phyloP scores from a whole-genome alignment of 1,284 basidiomycete species.

The Pseudozyma pruni region DNA sequence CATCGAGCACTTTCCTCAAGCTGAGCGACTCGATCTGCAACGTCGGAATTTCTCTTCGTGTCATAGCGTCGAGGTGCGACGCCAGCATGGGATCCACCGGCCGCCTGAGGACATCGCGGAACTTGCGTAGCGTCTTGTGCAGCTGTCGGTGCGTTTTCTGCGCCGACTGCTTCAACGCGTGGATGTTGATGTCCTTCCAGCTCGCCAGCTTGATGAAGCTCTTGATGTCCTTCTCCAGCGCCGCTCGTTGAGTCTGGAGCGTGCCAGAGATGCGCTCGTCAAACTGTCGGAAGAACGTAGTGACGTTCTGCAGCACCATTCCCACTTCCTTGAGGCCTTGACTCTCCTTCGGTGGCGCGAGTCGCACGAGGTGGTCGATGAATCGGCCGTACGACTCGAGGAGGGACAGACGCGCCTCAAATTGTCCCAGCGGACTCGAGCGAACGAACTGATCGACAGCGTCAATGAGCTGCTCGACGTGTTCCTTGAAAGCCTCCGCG shows the following conservation, averaged over 20 bases:
- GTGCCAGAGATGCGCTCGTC: slow-evolving; percentile 71
- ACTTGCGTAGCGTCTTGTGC: slow-evolving; percentile 90
- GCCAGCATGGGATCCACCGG: slow-evolving; percentile 71
- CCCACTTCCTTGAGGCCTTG: slow-evolving; percentile 57
- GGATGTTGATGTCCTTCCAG: slow-evolving; percentile 97
- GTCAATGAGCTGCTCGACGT: slow-evolving; percentile 78
- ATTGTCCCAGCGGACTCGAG: slow-evolving; percentile 85
- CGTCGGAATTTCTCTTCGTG: slow-evolving; percentile 43
- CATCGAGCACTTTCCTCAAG: slow-evolving; percentile 3
- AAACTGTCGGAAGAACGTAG: slow-evolving; percentile 78
- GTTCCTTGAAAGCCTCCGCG: slow-evolving; percentile 70
- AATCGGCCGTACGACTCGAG: slow-evolving; percentile 76
- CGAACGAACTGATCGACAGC: slow-evolving; percentile 85
- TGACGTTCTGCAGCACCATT: slow-evolving; percentile 77
- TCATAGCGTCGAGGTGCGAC: slow-evolving; percentile 40
- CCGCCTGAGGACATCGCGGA: slow-evolving; percentile 86
- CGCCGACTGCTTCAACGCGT: slow-evolving; percentile 91
- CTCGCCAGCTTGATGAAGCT: slow-evolving; percentile 93
- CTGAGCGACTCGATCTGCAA: slow-evolving; percentile 21
- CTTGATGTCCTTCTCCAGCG: slow-evolving; percentile 83
- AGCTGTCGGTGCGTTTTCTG: slow-evolving; percentile 89
- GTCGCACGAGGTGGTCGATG: slow-evolving; percentile 35
- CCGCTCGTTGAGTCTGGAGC: slow-evolving; percentile 74
- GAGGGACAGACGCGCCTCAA: slow-evolving; percentile 76
- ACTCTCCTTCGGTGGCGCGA: slow-evolving; percentile 43